phyloP scores from a whole-genome alignment of 331 rosid species.

The Erythrophleum ivorense region DNA sequence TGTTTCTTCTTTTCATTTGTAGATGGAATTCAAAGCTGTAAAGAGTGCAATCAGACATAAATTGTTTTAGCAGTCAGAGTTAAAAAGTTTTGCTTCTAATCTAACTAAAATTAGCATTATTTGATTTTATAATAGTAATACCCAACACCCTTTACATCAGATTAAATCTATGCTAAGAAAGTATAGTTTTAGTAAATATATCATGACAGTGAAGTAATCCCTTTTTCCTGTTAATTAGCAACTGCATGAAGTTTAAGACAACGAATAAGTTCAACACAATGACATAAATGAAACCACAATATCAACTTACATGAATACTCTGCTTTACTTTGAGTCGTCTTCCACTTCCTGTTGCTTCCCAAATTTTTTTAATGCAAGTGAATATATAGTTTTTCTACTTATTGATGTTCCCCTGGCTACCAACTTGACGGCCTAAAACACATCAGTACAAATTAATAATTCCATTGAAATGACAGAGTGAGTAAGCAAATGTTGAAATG shows the following conservation, averaged over 20 bases:
- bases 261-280: neutral
- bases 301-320: neutral
- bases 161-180: no score
- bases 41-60: no score
- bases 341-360: slow-evolving; percentile 69
- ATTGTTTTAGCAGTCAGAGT: no score
- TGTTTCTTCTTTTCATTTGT: no score
- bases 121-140: no score
- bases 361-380: slow-evolving; percentile 55
- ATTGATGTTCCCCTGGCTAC: slow-evolving; percentile 64
- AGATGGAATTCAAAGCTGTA: no score
- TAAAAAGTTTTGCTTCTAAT: no score
- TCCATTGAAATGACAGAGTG: slow-evolving; percentile 8
- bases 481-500: no score
- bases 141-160: no score
- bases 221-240: neutral
- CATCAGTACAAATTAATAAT: neutral
- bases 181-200: no score
- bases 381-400: slow-evolving; percentile 65
- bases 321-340: slow-evolving; percentile 48
- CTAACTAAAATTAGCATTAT: no score
- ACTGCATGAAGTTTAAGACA: neutral
- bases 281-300: neutral
- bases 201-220: neutral
- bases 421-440: slow-evolving; percentile 85